Percentiles rank a stretch among this genome's conserved stretches.
Conservation (phyloP, 371 early-diverging fungal species). For the Lichtheimia ornata region DNA sequence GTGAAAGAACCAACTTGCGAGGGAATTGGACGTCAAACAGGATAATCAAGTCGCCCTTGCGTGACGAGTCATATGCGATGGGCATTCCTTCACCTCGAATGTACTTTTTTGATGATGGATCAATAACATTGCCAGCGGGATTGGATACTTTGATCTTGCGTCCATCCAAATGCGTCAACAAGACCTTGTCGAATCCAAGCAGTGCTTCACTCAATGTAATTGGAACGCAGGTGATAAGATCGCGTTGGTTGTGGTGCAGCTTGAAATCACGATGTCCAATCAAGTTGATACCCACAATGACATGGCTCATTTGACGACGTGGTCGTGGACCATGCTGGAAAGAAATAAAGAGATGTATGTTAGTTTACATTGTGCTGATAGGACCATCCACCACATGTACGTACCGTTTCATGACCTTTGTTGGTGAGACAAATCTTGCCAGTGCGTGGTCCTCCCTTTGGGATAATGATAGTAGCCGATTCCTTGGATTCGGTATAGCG, state of each 20-base stretch:
- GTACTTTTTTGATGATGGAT: slow-evolving; percentile 82
- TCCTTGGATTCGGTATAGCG: neutral
- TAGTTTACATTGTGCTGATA: too few species aligned
- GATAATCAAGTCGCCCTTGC: slow-evolving; percentile 88
- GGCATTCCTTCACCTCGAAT: slow-evolving; percentile 96
- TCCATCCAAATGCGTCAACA: slow-evolving; percentile 88
- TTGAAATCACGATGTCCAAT: slow-evolving; percentile 68
- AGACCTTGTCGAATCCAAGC: slow-evolving; percentile 83
- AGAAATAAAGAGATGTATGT: slow-evolving; percentile 36
- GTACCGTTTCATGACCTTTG: slow-evolving; percentile 6
- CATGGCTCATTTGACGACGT: slow-evolving; percentile 51
- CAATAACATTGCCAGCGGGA: slow-evolving; percentile 88
- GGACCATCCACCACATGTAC: neutral
- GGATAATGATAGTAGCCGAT: neutral
- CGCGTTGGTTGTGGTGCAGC: slow-evolving; percentile 67
- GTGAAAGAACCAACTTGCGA: slow-evolving; percentile 60
- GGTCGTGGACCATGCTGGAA: slow-evolving; percentile 34
- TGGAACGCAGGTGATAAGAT: slow-evolving; percentile 49
- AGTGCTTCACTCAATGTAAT: slow-evolving; percentile 90
- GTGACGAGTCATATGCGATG: slow-evolving; percentile 72
- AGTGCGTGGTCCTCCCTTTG: slow-evolving; percentile 2
- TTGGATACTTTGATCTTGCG: slow-evolving; percentile 82
- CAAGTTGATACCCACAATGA: slow-evolving; percentile 80
- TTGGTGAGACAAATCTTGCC: slow-evolving; percentile 5
- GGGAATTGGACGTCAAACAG: slow-evolving; percentile 95